Base-by-base conservation (phyloP, 495 filamentous ascomycete species). In the Xylaria scruposa region DNA sequence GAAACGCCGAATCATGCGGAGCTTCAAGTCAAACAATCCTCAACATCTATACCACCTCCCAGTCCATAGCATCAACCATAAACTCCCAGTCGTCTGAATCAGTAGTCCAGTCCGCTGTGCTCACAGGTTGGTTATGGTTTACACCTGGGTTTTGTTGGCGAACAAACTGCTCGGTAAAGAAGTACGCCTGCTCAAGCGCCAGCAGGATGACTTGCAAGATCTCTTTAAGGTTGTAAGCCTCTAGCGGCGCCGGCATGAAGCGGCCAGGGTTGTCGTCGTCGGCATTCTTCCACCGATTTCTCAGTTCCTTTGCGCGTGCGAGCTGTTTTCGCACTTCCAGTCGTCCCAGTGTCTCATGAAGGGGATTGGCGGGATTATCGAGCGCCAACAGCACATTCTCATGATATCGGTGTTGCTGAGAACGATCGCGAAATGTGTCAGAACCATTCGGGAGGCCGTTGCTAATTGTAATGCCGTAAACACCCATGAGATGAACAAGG, bases 201-300 rank as follows among this genome's bases (percentile, higher is more conserved):
- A 70, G 40, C 24, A 84, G 79, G 54, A 86, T 82, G 17, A 74
- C 81, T 17, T 70, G 67, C 4, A 92, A 74, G 60, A 91, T 90
- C 5, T 79, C 73, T 44, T 89, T 84, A 15, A 91, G 82, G 54
- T 90, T 83, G 76, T 88, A 90, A 21, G 83, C 81, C 63, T 85
- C 83, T 15, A 90, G 77, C 36, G 85, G 82, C 26, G 77, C 76
- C 0, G 81, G 74, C 42, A 71, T 72, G 5, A 81, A 79, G 69
- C 60, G 71, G 13, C 77, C 77, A 5, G 70, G 29, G 47, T 78
- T 76, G 12, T 76, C 75, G 17, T 86, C 81, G 33, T 85, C 84
- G 0, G 87, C 89, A 31, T 87, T 86, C 80, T 92, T 92, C 90
- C 90, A 92, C 4, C 87, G 83, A 72, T 92, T 92, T 6, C 90